phyloP scores from a whole-genome alignment of 2,329 filamentous ascomycete genomes.

The Diaporthe destruens region DNA sequence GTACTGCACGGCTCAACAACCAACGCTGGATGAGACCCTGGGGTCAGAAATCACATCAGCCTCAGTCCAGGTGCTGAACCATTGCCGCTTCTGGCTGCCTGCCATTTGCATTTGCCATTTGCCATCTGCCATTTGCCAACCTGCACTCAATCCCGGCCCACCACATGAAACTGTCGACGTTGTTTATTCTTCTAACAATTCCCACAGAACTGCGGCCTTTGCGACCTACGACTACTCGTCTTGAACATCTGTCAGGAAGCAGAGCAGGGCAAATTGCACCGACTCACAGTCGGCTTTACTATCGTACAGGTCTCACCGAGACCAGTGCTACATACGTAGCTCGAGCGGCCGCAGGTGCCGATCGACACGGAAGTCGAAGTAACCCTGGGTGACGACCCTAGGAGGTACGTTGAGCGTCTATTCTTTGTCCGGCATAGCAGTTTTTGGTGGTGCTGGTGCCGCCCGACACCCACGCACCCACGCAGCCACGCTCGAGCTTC shows the following conservation, averaged over 20 bases:
- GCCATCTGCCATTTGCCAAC: no score
- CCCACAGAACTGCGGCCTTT: slow-evolving; percentile 1
- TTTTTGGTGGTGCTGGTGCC: slow-evolving; percentile 25
- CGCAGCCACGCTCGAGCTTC: slow-evolving; percentile 15
- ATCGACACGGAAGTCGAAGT: slow-evolving; percentile 40
- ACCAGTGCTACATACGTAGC: slow-evolving; percentile 26
- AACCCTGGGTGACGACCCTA: slow-evolving; percentile 33
- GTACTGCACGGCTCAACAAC: slow-evolving; percentile 1
- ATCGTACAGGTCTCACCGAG: slow-evolving; percentile 39
- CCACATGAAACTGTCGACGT: background rate
- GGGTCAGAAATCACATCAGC: slow-evolving; percentile 23
- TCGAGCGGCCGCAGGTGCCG: slow-evolving; percentile 41
- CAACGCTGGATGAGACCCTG: slow-evolving; percentile 21
- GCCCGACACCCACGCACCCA: slow-evolving; percentile 22
- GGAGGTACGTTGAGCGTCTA: slow-evolving; percentile 36
- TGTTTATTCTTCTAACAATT: slow-evolving; percentile 26
- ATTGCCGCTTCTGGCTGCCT: slow-evolving; percentile 6
- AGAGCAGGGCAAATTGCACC: slow-evolving; percentile 18
- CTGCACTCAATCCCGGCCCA: background rate
- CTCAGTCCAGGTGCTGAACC: slow-evolving; percentile 24
- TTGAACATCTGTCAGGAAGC: background rate
- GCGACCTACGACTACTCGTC: no score
- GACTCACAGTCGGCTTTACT: slow-evolving; percentile 41
- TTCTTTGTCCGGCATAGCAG: slow-evolving; percentile 34
- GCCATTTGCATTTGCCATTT: slow-evolving; percentile 2